Percentiles rank a stretch among this genome's conserved stretches.
Conservation (phyloP, 2,329 filamentous ascomycete genomes). For the Nothophaeocryptopus gaeumannii region DNA sequence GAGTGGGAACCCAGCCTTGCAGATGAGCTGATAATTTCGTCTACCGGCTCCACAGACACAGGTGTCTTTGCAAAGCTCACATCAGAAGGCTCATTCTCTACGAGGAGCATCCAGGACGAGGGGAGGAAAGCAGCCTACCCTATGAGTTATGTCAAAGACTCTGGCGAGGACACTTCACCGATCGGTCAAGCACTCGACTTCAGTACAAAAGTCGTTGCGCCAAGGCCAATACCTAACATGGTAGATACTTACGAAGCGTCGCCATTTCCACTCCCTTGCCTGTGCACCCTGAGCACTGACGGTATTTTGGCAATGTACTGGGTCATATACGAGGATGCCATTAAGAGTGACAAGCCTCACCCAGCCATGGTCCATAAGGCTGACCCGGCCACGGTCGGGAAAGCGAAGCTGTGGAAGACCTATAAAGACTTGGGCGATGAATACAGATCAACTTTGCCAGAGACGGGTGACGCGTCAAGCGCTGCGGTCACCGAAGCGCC, state of each 20-base stretch:
- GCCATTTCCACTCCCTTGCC: conserved; percentile 73
- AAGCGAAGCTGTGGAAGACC: conserved; percentile 4
- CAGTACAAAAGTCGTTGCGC: conserved; percentile 37
- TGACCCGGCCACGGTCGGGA: conserved; percentile 10
- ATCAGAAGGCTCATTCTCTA: not conserved
- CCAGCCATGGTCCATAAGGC: conserved; percentile 11
- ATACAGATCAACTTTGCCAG: not conserved
- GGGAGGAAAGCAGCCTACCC: conserved; percentile 72
- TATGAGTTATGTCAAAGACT: conserved; percentile 55
- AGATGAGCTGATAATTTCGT: conserved; percentile 78
- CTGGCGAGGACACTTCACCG: conserved; percentile 66
- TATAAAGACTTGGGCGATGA: conserved; percentile 8
- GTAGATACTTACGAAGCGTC: conserved; percentile 72
- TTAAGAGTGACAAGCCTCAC: conserved; percentile 55
- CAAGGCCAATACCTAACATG: conserved; percentile 45
- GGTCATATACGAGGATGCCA: conserved; percentile 84
- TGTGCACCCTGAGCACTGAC: conserved; percentile 85
- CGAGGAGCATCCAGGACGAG: conserved; percentile 62
- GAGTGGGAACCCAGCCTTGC: conserved; percentile 77
- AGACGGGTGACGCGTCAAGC: no score
- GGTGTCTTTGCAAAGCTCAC: conserved; percentile 61
- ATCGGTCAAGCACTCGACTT: conserved; percentile 77
- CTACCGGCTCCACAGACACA: conserved; percentile 75
- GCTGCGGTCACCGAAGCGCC: no score
- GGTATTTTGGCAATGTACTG: conserved; percentile 85